phyloP scores from a whole-genome alignment of 192 early-diverging fungal genomes.

The Rhizophagus prolifer region DNA sequence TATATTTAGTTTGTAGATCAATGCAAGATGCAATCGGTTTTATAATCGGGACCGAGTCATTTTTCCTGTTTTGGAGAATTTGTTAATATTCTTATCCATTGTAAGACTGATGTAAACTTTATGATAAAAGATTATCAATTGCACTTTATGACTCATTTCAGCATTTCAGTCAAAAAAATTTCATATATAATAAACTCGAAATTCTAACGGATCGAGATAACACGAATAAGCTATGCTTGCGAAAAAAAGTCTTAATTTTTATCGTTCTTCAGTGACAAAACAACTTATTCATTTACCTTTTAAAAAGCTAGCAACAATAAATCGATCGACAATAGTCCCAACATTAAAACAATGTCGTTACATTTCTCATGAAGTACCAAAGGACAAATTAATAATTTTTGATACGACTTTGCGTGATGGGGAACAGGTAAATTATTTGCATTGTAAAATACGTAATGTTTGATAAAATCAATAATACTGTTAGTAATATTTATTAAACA shows the following conservation, averaged over 20 bases:
- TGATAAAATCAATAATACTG: too few relatives aligned
- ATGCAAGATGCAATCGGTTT: too few relatives aligned
- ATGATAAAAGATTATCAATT: too few relatives aligned
- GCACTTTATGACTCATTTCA: too few relatives aligned
- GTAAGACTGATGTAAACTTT: too few relatives aligned
- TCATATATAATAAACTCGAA: too few relatives aligned
- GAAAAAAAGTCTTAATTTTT: background rate
- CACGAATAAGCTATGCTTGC: background rate
- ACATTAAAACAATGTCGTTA: background rate
- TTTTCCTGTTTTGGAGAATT: background rate
- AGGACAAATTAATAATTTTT: constrained; percentile 88
- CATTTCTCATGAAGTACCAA: constrained; percentile 22
- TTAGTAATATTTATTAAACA: too few relatives aligned
- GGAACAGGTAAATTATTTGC: constrained; percentile 70
- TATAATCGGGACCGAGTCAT: too few relatives aligned
- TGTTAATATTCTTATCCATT: background rate
- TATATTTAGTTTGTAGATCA: too few relatives aligned
- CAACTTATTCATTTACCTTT: background rate
- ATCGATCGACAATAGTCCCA: background rate
- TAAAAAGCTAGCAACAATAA: background rate
- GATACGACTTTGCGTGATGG: constrained; percentile 97
- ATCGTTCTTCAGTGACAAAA: background rate
- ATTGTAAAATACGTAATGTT: background rate
- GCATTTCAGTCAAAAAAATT: too few relatives aligned
- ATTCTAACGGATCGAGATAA: too few relatives aligned